Conservation (phyloP, 768 basidiomycete species). For the Rhizopogon vesiculosus region DNA sequence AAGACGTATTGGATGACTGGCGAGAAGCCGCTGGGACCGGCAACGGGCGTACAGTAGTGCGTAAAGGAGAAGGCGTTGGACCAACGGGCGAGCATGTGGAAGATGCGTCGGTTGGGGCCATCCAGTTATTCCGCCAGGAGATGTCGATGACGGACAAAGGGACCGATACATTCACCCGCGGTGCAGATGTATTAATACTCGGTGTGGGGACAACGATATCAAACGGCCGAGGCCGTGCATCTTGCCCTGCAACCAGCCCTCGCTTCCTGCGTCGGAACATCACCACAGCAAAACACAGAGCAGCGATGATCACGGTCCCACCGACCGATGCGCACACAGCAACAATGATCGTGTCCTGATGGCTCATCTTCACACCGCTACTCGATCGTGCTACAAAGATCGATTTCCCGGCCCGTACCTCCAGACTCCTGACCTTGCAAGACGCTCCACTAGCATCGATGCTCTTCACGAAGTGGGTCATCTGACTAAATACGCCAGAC, state of each 20-base stretch:
- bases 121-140: constrained; percentile 1
- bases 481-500: constrained; percentile 30
- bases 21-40: not conserved
- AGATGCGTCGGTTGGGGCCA: not conserved
- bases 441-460: constrained; percentile 3
- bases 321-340: constrained; percentile 19
- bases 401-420: not conserved
- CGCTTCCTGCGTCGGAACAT: constrained; percentile 12
- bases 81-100: not conserved
- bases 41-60: not conserved
- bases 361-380: not conserved
- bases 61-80: not conserved
- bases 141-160: constrained; percentile 1
- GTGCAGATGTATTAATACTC: not conserved
- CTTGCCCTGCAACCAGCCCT: constrained; percentile 13
- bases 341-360: constrained; percentile 6
- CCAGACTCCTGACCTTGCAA: not conserved
- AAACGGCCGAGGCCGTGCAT: constrained; percentile 23
- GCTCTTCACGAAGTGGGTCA: constrained; percentile 1
- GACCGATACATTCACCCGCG: not conserved
- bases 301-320: constrained; percentile 12
- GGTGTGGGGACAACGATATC: constrained; percentile 8
- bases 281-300: constrained; percentile 12
- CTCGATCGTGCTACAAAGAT: not conserved
- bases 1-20: constrained; percentile 1